phyloP scores from a whole-genome alignment of 1,284 basidiomycete genomes.

The Meira nashicola region DNA sequence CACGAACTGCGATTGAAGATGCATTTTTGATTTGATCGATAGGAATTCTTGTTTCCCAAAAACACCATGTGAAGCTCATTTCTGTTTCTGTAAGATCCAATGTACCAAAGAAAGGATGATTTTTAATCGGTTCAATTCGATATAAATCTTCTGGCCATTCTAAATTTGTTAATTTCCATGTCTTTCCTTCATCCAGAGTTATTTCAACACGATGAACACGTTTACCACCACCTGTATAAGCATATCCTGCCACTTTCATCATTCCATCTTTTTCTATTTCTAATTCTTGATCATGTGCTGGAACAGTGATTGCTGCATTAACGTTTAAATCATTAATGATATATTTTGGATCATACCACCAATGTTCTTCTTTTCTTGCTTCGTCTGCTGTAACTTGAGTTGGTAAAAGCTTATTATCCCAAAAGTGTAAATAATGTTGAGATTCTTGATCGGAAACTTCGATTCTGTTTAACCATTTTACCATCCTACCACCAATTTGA shows the following conservation, averaged over 20 bases:
- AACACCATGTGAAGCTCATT: conserved; percentile 59
- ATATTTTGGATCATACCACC: conserved; percentile 65
- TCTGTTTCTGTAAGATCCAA: conserved; percentile 60
- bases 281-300: conserved; percentile 61
- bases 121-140: conserved; percentile 52
- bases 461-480: conserved; percentile 64
- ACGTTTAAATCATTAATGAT: conserved; percentile 62
- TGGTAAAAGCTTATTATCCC: conserved; percentile 66
- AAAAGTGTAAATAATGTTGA: conserved; percentile 56
- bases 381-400: conserved; percentile 61
- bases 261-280: conserved; percentile 1
- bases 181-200: conserved; percentile 61
- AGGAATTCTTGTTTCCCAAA: conserved; percentile 60
- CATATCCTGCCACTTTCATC: conserved; percentile 61
- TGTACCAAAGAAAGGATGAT: conserved; percentile 52
- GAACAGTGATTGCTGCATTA: conserved; percentile 63
- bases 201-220: conserved; percentile 63
- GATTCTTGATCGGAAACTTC: conserved; percentile 61
- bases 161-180: conserved; percentile 60
- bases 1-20: conserved; percentile 60
- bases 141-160: conserved; percentile 62
- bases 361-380: conserved; percentile 60
- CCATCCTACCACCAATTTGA: conserved; percentile 61
- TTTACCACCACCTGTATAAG: conserved; percentile 66
- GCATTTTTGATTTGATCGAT: conserved; percentile 54